Base-by-base conservation (phyloP, 169 alveolate species). In the Plasmodium gonderi region DNA sequence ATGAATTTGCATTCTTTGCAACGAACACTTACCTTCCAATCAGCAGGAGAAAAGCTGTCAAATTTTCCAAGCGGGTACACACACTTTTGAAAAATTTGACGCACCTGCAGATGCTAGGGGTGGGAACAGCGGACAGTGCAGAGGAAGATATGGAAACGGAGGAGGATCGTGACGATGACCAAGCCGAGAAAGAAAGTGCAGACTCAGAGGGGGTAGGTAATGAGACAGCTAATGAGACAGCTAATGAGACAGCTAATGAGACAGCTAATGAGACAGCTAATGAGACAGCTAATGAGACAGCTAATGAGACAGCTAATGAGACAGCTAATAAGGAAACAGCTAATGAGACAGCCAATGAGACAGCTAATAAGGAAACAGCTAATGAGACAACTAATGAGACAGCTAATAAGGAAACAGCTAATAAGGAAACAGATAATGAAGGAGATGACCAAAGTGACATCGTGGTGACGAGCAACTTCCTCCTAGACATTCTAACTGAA, bases 31-130 rank as follows among this genome's bases (percentile, higher is more conserved):
- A 33, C 67, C 33, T 74, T 9, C 51, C 77, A 40, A 51, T 6
- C 14, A 51, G 67, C 33, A 38, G 67, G 7, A 85, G 65, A 23
- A 26, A 85, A 44, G 31, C 29, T 23, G 8, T 65, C 29, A 17
- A 80, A 40, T 40, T 65, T 31, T 80, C 80, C 3, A 80, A 33
- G 42, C 51, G 74, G 38, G 49, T 80, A 29, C 74, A 36, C 51
- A 65, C 31, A 8, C 67, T 20, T n/a, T 42, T 80, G 33, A 80
- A 80, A 72, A 49, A n/a, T 45, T 1, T 67, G 49, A 38, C 91
- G 33, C 78, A 8, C 20, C 47, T 23, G 54, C 4, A 31, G 5
- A 23, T 80, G 45, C 20, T 60, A 26, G 72, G 60, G 29, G 60
- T 8, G 68, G 69, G 33, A n/a, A 31, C 31, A 31, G 9, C 51